Evolutionary conservation across 495 filamentous ascomycete species (phyloP), one percentile per base, ranked within the genome.

Genomic region (Friedmanniomyces endolithicus): DNA sequence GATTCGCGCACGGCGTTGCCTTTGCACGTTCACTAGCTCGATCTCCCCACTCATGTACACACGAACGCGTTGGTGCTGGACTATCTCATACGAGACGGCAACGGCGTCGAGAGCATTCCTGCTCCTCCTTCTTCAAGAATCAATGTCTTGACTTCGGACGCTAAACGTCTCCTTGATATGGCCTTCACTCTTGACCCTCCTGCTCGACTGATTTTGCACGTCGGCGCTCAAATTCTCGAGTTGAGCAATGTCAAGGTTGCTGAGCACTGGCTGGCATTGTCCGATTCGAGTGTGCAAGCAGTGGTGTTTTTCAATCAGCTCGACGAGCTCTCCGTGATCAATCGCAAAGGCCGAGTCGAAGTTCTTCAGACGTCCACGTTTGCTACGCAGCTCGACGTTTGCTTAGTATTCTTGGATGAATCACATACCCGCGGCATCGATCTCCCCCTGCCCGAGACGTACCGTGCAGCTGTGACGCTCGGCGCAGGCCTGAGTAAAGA

Each of bases 401-500:
- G 84, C 58, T 68, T 86, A 0, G 78, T 90, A 0, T 90, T 83
- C 61, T 71, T 90, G 1, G 86, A 89, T 48, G 79, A 92, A 57
- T 77, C 78, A 0, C 87, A 92, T 58, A 88, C 87, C 0, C 67
- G 87, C 59, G 87, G 87, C 0, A 85, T 78, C 0, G 85, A 90
- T 61, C 60, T 92, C 8, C 81, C 75, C 58, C 61, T 92, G 2
- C 85, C 86, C 0, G 52, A 52, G 0, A 16, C 71, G 12, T 81
- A 79, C 53, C 67, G 77, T 12, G 87, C 82, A 2, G 83, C 82
- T 1, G 77, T 92, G 6, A 89, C 83, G 0, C 69, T 90, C 0
- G 84, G 85, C 0, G 73, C 80, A 0, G 69, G 72, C 17, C 65
- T 86, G 6, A 83, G 82, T 0, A 89, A 90, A 62, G 85, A 90